Percentiles rank a stretch among this genome's conserved stretches.
These are phyloP conservation scores for Cladophialophora psammophila DNA, from an alignment of 2,329 filamentous ascomycete genomes.

Conservation along the genomic window DNA sequence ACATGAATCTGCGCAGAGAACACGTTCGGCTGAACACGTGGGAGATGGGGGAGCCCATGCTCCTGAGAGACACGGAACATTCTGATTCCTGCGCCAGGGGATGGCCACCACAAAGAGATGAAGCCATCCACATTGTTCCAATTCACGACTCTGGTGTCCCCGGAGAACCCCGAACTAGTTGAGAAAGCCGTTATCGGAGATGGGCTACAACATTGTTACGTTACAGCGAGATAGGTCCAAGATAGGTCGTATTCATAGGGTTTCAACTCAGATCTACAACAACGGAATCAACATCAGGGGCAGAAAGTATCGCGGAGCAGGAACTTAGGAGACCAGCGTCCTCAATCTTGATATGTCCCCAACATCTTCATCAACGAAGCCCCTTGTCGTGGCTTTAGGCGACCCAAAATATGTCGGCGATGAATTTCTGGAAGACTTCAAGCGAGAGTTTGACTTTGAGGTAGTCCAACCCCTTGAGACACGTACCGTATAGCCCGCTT, in stretches of 20 bases:
- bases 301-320: background rate
- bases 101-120: too few species aligned
- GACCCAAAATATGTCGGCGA: slow-evolving; percentile 49
- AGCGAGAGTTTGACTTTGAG: slow-evolving; percentile 26
- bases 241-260: background rate
- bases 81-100: too few species aligned
- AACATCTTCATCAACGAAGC: slow-evolving; percentile 42
- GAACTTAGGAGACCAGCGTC: background rate
- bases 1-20: background rate
- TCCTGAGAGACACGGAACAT: too few species aligned
- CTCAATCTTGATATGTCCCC: slow-evolving; percentile 1
- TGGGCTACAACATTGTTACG: background rate
- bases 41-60: too few species aligned
- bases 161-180: background rate
- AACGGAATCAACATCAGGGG: background rate
- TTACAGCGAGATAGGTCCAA: background rate
- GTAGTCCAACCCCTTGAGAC: slow-evolving; percentile 30
- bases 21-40: background rate
- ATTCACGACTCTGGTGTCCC: background rate
- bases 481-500: background rate
- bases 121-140: too few species aligned
- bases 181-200: slow-evolving; percentile 6
- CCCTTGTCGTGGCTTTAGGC: slow-evolving; percentile 54
- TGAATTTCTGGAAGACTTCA: slow-evolving; percentile 51
- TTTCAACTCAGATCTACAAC: background rate